Evolutionary conservation across 179 eudicot genomes (phyloP).

Genomic region (Beta lomatogona): DNA sequence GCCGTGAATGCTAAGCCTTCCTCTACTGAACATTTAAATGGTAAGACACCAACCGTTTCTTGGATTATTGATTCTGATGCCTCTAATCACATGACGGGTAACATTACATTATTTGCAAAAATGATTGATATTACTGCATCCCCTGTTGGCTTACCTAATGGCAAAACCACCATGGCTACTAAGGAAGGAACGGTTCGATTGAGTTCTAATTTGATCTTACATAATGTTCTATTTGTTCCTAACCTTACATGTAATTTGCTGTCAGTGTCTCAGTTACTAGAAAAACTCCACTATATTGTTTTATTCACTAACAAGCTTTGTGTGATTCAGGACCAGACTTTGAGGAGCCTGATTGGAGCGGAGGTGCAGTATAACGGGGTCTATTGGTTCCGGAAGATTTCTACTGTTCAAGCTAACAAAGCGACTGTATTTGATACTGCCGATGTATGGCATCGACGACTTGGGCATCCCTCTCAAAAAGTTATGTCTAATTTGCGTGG

Average conservation of each 20-base stretch:
- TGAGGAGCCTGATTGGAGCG: constrained; percentile 12
- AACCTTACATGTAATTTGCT: not conserved
- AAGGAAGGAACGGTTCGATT: too few relatives aligned
- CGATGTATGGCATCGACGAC: not conserved
- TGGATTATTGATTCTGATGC: too few relatives aligned
- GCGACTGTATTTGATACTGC: not conserved
- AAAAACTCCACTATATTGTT: not conserved
- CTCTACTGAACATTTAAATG: not conserved
- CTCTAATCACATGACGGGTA: too few relatives aligned
- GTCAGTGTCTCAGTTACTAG: not conserved
- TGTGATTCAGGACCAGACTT: constrained; percentile 13
- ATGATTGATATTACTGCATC: too few relatives aligned
- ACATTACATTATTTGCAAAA: too few relatives aligned
- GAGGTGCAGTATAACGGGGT: not conserved
- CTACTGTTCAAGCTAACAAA: not conserved
- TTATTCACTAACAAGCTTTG: constrained; percentile 5
- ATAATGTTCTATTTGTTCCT: not conserved
- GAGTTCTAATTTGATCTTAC: too few relatives aligned
- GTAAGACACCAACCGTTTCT: not conserved
- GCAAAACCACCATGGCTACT: too few relatives aligned
- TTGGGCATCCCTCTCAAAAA: constrained; percentile 4
- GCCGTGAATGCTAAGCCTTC: not conserved
- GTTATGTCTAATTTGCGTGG: not conserved
- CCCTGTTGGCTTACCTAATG: too few relatives aligned
- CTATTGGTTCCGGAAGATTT: not conserved